phyloP scores from a whole-genome alignment of 805 yeast genomes.

The Metschnikowia hibisci region DNA sequence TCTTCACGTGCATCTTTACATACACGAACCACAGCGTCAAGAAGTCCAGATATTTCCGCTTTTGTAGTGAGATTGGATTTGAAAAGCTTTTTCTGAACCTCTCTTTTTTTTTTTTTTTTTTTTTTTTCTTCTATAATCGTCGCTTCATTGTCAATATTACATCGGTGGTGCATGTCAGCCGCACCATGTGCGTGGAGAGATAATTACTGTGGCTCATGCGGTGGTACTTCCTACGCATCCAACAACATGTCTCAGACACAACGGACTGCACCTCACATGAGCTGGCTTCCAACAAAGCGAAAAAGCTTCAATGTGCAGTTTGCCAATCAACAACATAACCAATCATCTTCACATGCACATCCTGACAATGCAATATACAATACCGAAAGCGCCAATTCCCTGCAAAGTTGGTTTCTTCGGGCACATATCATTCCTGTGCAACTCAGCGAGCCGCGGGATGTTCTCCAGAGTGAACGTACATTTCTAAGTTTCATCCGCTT shows the following conservation, averaged over 20 bases:
- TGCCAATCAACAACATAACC: not conserved
- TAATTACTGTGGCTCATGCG: too few relatives aligned
- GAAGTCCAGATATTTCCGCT: too few relatives aligned
- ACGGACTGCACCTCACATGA: not conserved
- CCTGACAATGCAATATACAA: not conserved
- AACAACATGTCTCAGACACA: not conserved
- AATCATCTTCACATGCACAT: not conserved
- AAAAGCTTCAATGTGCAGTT: not conserved
- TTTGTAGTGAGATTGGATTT: too few relatives aligned
- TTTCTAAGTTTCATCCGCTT: slow-evolving; percentile 48
- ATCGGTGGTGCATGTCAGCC: too few relatives aligned
- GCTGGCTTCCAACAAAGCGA: not conserved
- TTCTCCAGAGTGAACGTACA: slow-evolving; percentile 51
- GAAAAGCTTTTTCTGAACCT: too few relatives aligned
- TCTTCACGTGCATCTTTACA: too few relatives aligned
- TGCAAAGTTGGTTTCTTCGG: slow-evolving; percentile 11
- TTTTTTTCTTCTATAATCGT: too few relatives aligned
- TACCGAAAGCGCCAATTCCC: not conserved
- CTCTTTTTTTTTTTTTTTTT: too few relatives aligned
- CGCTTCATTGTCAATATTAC: too few relatives aligned
- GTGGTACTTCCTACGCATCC: too few relatives aligned
- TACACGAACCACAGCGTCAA: too few relatives aligned
- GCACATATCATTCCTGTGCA: slow-evolving; percentile 11
- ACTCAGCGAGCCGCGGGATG: slow-evolving; percentile 48
- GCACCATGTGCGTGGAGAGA: too few relatives aligned